Conservation (phyloP, 495 filamentous ascomycete species). For the Penicillium canariense region DNA sequence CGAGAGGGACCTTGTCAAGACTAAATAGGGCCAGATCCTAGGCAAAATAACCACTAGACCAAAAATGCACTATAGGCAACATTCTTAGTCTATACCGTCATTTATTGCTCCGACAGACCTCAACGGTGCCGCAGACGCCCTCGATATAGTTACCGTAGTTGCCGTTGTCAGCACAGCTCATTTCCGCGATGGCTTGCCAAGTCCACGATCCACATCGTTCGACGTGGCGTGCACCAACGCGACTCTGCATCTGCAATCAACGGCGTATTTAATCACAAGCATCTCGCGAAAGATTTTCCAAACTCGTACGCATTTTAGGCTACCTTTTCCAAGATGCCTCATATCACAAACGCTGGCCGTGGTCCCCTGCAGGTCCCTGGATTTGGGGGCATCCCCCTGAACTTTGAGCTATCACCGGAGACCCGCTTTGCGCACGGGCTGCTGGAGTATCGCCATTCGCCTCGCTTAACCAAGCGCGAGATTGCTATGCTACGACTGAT, state of each 20-base stretch:
- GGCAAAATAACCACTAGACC: too few species aligned
- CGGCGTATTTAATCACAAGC: too few species aligned
- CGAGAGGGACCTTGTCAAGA: slow-evolving; percentile 7
- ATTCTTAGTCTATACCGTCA: too few species aligned
- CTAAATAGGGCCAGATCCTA: too few species aligned
- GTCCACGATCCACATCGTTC: too few species aligned
- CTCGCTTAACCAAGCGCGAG: slow-evolving; percentile 6
- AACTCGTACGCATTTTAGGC: not conserved
- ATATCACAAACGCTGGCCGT: not conserved
- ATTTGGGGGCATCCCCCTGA: not conserved
- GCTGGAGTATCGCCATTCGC: not conserved
- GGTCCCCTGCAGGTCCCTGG: not conserved
- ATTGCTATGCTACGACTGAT: slow-evolving; percentile 5
- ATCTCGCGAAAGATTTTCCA: too few species aligned
- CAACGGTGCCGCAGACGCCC: slow-evolving; percentile 4
- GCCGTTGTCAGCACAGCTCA: too few species aligned
- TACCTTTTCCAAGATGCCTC: not conserved
- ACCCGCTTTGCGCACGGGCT: not conserved
- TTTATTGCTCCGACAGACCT: too few species aligned
- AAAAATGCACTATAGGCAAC: too few species aligned
- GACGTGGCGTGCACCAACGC: too few species aligned
- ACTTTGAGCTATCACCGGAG: not conserved
- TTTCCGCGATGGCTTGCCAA: too few species aligned
- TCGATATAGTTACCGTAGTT: slow-evolving; percentile 8
- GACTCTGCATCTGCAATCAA: too few species aligned